These are phyloP conservation scores for Blakeslea trispora DNA, from an alignment of 371 early-diverging fungal genomes.

Conservation along the genomic window DNA sequence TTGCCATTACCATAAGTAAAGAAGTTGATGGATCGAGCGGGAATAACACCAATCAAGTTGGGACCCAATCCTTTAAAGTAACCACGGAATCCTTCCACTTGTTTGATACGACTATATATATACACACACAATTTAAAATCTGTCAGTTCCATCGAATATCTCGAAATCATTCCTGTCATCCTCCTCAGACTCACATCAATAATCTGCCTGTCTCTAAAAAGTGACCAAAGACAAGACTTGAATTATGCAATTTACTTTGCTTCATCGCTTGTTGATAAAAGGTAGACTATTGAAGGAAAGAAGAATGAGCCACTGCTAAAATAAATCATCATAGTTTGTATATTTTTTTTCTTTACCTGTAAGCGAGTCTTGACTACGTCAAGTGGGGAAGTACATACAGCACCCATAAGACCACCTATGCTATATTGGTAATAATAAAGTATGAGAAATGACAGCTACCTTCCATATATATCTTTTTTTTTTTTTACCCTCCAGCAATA, in stretches of 20 bases:
- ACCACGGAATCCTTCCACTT: constrained; percentile 82
- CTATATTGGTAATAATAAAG: too few relatives aligned
- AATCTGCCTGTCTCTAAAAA: constrained; percentile 54
- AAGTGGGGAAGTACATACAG: constrained; percentile 83
- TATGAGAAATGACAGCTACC: background rate
- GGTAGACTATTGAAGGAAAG: constrained; percentile 19
- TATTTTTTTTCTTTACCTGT: constrained; percentile 66
- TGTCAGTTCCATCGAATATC: too few relatives aligned
- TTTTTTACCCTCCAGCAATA: constrained; percentile 64
- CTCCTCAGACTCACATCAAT: constrained; percentile 48
- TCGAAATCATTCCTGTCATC: too few relatives aligned
- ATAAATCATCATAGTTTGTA: too few relatives aligned
- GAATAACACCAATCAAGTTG: constrained; percentile 91
- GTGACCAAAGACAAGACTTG: constrained; percentile 41
- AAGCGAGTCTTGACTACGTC: constrained; percentile 91
- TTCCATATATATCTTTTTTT: background rate
- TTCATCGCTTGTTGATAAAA: constrained; percentile 34
- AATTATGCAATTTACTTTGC: constrained; percentile 8
- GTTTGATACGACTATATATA: constrained; percentile 69
- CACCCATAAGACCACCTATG: constrained; percentile 76
- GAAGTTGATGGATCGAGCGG: constrained; percentile 91
- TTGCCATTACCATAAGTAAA: constrained; percentile 90
- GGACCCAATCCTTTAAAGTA: constrained; percentile 95
- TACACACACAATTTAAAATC: too few relatives aligned
- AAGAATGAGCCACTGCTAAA: too few relatives aligned